Percentiles rank a stretch among this genome's conserved stretches.
Conservation (phyloP, 805 yeast species). For the Wickerhamomyces ciferrii region DNA sequence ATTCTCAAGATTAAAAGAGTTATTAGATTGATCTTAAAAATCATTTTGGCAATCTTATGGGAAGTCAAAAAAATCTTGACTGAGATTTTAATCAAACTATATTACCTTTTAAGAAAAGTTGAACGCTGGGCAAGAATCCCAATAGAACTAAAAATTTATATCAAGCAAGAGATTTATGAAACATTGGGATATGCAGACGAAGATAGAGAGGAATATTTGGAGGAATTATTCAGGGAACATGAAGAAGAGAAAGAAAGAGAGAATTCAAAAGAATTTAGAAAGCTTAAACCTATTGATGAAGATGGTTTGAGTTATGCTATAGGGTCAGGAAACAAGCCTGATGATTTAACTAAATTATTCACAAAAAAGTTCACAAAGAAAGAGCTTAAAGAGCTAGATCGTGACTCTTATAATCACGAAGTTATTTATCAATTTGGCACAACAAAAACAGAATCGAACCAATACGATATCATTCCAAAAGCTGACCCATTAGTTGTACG, state of each 20-base stretch:
- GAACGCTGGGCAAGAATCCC: conserved; percentile 11
- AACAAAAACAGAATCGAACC: conserved; percentile 6
- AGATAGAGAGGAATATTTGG: neutral
- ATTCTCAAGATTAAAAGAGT: conserved; percentile 14
- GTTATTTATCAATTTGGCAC: neutral
- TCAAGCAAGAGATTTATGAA: conserved; percentile 9
- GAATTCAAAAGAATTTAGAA: neutral
- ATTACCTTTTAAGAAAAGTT: neutral
- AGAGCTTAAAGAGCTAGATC: conserved; percentile 1
- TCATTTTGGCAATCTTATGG: conserved; percentile 15
- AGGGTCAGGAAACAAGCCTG: neutral
- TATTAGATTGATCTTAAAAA: conserved; percentile 10
- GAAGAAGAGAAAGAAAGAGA: neutral
- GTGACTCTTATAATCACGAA: neutral
- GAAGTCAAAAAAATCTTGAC: conserved; percentile 3
- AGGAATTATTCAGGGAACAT: neutral
- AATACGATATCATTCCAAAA: neutral
- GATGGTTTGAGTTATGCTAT: neutral
- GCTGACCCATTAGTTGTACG: neutral
- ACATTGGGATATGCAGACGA: conserved; percentile 6
- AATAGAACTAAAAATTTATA: conserved; percentile 11
- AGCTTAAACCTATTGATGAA: conserved; percentile 1
- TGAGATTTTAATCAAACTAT: conserved; percentile 11
- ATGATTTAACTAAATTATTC: conserved; percentile 6
- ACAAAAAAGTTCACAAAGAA: conserved; percentile 1